phyloP scores from a whole-genome alignment of 345 rosid genomes.

The Gossypium bickii region DNA sequence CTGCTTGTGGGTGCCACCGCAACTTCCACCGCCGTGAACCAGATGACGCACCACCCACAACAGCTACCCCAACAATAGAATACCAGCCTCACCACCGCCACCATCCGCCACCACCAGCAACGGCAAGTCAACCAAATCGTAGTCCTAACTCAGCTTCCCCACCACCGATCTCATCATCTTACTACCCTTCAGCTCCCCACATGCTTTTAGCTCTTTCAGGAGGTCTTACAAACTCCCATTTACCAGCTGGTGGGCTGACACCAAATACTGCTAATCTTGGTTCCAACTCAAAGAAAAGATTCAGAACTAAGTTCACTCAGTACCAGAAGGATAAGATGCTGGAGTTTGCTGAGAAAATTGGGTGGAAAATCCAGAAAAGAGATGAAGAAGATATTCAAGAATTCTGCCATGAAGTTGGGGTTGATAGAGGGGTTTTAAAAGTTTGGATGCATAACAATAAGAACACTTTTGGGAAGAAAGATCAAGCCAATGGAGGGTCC shows the following conservation, averaged over 20 bases:
- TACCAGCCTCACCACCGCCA: constrained; percentile 62
- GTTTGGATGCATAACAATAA: constrained; percentile 99
- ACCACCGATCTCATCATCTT: constrained; percentile 81
- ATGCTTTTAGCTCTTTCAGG: constrained; percentile 71
- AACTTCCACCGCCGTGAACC: constrained; percentile 77
- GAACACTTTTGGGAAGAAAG: constrained; percentile 47
- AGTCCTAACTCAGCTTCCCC: constrained; percentile 71
- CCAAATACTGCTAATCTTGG: constrained; percentile 10
- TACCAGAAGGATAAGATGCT: constrained; percentile 66
- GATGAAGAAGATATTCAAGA: constrained; percentile 58
- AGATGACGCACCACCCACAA: constrained; percentile 22
- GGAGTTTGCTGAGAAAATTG: constrained; percentile 66
- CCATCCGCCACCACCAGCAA: constrained; percentile 58
- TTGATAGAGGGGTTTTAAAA: constrained; percentile 65
- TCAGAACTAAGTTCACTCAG: constrained; percentile 65
- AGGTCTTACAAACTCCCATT: constrained; percentile 19
- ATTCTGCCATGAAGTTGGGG: constrained; percentile 66
- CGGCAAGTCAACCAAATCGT: constrained; percentile 28
- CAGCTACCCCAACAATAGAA: constrained; percentile 36
- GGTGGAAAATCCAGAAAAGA: constrained; percentile 83
- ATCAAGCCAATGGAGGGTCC: constrained; percentile 11
- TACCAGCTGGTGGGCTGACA: constrained; percentile 5
- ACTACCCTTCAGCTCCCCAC: constrained; percentile 68
- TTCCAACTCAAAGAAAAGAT: constrained; percentile 43
- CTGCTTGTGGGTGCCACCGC: constrained; percentile 86